These are phyloP conservation scores for Russula brevipes DNA, from an alignment of 768 basidiomycete species.

Conservation along the genomic window DNA sequence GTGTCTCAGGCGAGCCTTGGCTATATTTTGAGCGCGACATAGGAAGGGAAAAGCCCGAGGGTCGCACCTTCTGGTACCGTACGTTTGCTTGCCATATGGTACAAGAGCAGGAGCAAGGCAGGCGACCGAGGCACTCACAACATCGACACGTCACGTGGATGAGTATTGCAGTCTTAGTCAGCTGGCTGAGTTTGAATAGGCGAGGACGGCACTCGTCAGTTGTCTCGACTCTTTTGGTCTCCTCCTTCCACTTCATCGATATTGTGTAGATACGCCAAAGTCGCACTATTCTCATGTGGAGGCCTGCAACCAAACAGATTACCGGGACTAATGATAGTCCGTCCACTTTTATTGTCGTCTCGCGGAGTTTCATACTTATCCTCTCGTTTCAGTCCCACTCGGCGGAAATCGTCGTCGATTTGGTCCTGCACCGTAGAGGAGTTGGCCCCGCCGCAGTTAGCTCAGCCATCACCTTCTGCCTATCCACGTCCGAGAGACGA, in stretches of 20 bases:
- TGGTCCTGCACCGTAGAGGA: constrained; percentile 86
- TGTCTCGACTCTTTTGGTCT: constrained; percentile 23
- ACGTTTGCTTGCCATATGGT: constrained; percentile 22
- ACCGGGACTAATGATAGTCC: constrained; percentile 90
- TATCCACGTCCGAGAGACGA: constrained; percentile 61
- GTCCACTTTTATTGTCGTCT: constrained; percentile 27
- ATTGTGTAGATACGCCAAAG: constrained; percentile 4
- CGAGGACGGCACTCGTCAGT: background rate
- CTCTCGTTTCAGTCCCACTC: constrained; percentile 55
- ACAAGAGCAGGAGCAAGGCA: background rate
- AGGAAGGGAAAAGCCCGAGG: background rate
- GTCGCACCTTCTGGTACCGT: constrained; percentile 30
- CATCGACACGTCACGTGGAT: background rate
- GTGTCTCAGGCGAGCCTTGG: constrained; percentile 27
- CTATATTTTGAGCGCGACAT: background rate
- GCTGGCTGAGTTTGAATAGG: constrained; percentile 23
- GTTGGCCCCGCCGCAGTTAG: constrained; percentile 73
- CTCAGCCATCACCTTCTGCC: constrained; percentile 81
- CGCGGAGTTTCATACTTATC: constrained; percentile 14
- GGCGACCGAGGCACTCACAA: no score
- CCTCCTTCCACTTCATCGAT: constrained; percentile 22
- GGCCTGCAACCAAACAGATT: constrained; percentile 82
- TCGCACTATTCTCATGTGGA: constrained; percentile 58
- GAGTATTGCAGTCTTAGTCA: constrained; percentile 3
- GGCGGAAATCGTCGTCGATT: constrained; percentile 80